These are phyloP conservation scores for Escovopsis sp. DNA, from an alignment of 2,329 filamentous ascomycete species.

Conservation along the genomic window DNA sequence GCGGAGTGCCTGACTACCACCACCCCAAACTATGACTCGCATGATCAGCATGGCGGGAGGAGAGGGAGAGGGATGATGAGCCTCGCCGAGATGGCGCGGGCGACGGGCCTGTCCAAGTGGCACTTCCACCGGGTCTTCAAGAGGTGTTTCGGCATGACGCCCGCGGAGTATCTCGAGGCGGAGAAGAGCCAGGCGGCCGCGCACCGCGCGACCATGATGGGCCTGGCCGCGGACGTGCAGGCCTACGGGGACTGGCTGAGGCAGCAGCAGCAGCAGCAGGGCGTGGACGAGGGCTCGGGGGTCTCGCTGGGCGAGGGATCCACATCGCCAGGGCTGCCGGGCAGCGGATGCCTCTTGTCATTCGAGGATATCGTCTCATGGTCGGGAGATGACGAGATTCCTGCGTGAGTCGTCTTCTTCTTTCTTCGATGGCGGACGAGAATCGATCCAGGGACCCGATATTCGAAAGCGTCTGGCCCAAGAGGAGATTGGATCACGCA, in stretches of 20 bases:
- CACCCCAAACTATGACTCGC: no score
- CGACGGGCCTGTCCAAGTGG: conserved; percentile 38
- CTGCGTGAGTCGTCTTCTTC: no score
- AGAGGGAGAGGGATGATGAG: no score
- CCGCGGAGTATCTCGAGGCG: conserved; percentile 16
- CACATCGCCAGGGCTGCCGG: no score
- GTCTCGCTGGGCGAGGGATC: background rate
- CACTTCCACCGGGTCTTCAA: conserved; percentile 47
- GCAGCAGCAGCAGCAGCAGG: background rate
- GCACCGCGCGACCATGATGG: background rate
- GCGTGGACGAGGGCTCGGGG: background rate
- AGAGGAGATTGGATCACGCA: no score
- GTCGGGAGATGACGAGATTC: background rate
- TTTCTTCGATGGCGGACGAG: no score
- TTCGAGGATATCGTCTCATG: conserved; percentile 11
- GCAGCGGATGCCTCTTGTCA: no score
- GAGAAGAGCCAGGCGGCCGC: background rate
- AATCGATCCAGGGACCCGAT: no score
- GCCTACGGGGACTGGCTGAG: background rate
- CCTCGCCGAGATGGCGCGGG: conserved; percentile 32
- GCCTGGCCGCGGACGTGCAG: conserved; percentile 1
- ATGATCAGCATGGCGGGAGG: no score
- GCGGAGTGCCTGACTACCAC: no score
- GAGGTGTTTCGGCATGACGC: conserved; percentile 35
- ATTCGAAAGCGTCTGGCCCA: no score